Conservation (phyloP, 2,329 filamentous ascomycete genomes). For the Xylaria sp. region DNA sequence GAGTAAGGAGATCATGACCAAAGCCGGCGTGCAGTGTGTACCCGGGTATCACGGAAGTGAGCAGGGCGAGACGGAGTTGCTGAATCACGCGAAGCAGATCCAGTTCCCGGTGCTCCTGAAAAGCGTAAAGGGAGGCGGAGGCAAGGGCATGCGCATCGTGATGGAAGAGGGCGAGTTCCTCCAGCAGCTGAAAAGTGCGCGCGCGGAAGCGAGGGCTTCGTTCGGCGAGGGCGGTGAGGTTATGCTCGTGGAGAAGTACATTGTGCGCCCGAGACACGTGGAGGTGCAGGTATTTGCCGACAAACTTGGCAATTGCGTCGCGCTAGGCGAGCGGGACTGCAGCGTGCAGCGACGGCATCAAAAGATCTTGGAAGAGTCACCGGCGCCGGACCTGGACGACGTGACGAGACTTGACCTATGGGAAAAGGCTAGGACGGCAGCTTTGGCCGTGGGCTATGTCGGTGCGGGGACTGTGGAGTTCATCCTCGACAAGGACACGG, state of each 20-base stretch:
- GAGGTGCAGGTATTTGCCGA: constrained; percentile 93
- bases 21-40: constrained; percentile 93
- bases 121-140: constrained; percentile 78
- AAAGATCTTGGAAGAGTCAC: constrained; percentile 89
- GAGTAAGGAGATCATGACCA: constrained; percentile 93
- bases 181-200: constrained; percentile 70
- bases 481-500: constrained; percentile 81
- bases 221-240: constrained; percentile 81
- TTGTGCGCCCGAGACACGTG: constrained; percentile 78
- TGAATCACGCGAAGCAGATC: constrained; percentile 72
- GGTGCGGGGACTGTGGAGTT: constrained; percentile 90
- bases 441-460: constrained; percentile 81
- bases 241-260: constrained; percentile 84
- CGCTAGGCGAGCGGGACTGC: constrained; percentile 87
- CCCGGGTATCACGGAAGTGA: constrained; percentile 91
- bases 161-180: constrained; percentile 68
- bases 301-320: constrained; percentile 74
- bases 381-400: constrained; percentile 69
- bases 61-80: constrained; percentile 65
- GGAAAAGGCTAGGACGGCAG: constrained; percentile 66
- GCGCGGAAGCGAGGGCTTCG: constrained; percentile 74
- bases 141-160: constrained; percentile 84
- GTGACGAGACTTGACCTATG: constrained; percentile 63
- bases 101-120: constrained; percentile 75
- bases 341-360: constrained; percentile 86